Evolutionary conservation across 345 rosid genomes (phyloP), one percentile per base, ranked within the genome.

Genomic region (Brassica carinata): DNA sequence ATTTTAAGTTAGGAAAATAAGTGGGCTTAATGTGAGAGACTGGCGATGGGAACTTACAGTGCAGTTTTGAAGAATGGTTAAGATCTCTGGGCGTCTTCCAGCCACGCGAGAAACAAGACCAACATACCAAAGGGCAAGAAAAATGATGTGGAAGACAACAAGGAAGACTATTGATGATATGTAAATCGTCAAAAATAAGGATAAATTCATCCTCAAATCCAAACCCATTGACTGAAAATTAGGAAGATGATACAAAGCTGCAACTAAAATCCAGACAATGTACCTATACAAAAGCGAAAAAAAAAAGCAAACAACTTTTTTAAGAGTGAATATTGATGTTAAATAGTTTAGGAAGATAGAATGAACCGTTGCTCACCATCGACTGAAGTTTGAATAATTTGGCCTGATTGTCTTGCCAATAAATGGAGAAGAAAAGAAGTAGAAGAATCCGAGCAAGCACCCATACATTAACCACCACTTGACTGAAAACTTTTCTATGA

Each of bases 391-490:
- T 31, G 98, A 92, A 77, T 96, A 96, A 75, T 95, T 96, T 19
- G 99, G 99, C 82, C 87, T 93, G 84, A 96, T 87, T 53, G 96
- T 96, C 92, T 96, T 96, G 81, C 92, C 94, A 38, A 96, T 74
- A 86, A 96, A 96, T 18, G 99, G 99, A 43, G 99, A 90, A 5
- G 99, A 93, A 84, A 96, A 93, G 95, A 90, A 93, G 85, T 96
- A 96, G 91, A 96, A 96, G 87, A 96, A 96, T 19, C 99, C 99
- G 61, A 96, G 94, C 86, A 96, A 81, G 77, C 99, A 96, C 6
- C 88, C 99, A 88, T 96, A 96, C 96, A 96, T 96, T 38, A 97
- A 92, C 99, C 98, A 96, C 99, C 99, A 96, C 80, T 96, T 96
- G 76, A 96, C 97, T 78, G 83, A 81, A 65, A 96, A 87, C 87